Evolutionary conservation across 2,329 filamentous ascomycete species (phyloP), one percentile per base, ranked within the genome.

Genomic region (Penicillium hesseltinei): DNA sequence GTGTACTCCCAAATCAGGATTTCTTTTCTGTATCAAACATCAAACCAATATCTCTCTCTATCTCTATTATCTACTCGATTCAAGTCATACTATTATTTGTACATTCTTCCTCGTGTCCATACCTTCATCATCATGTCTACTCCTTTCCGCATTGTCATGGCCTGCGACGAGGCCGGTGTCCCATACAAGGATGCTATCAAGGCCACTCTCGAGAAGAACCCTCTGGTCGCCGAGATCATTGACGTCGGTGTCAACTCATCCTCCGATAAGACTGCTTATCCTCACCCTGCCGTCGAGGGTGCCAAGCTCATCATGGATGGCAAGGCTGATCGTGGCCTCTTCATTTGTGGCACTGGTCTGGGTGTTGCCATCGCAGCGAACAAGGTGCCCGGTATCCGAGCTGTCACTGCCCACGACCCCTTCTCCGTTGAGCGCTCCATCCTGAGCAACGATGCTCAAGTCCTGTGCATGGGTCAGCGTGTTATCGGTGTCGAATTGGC

Each of bases 361-460:
- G 91, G 91, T 21, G 91, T 96, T 8, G 91, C 91, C 66, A 95
- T 95, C 71, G 79, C 85, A n/a, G 91, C 91, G 64, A 95, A 95
- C 81, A 95, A 95, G 75, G 86, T 95, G 62, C 88, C 86, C 56
- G 91, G 91, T 6, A 85, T 95, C 60, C 81, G 91, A 25, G 91
- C 91, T n/a, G 91, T 95, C 19, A 95, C 91, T 5, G 91, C 91
- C 1, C 91, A 96, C 73, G 91, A 95, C 72, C 88, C 86, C 64
- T 96, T 92, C 79, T 88, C 84, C 55, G 90, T 95, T 6, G 91
- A 95, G 81, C 79, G 90, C 49, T 86, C 88, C 21, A 84, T 95
- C 11, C 77, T 93, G 68, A 91, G 88, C 77, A 95, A 95, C 74
- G 88, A 95, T 72, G 90, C 90, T 3, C 91, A 96, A 77, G 90